Evolutionary conservation across 805 yeast species (phyloP), one percentile per base, ranked within the genome.

Genomic region (Ogataea pini): DNA sequence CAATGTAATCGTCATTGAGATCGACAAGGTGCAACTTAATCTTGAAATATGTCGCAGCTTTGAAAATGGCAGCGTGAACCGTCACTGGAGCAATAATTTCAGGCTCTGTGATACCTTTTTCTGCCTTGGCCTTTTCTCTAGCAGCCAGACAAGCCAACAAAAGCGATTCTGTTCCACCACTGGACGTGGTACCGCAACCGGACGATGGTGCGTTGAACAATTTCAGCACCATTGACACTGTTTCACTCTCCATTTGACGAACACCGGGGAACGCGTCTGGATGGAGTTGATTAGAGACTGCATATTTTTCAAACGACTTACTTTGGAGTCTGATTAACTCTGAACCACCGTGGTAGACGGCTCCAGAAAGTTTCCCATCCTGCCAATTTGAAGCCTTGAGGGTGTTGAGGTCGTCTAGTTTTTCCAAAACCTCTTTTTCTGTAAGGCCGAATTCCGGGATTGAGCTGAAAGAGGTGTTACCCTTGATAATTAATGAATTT

Each of bases 201-300:
- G 71, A 56, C 41, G 73, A 70, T 0, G 97, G 97, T 0, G 92
- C 96, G 65, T 91, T 77, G 72, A 85, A 92, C 59, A 91, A 62
- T 16, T 74, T 76, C 53, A 94, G 71, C 4, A 86, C 91, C 98
- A 94, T 94, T 1, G 92, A 74, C 3, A 92, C 97, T 9, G 91
- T 89, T 62, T 94, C 98, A 6, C 96, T 73, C 63, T 92, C 99
- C 96, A 92, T 91, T 66, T 92, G 90, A 36, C 99, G 80, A 7
- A 92, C 87, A 5, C 95, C 98, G 0, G 98, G 99, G 63, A 92
- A 92, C 3, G 90, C 94, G 68, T 92, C 98, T 0, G 99, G 99
- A 65, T 92, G 99, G 44, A 92, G 73, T 69, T 94, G 99, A 69
- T 94, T 92, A 2, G 97, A 89, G 19, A 91, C 90, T 5, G 94